phyloP scores from a whole-genome alignment of 1,139 yeast species.

The Protomyces pachydermus region DNA sequence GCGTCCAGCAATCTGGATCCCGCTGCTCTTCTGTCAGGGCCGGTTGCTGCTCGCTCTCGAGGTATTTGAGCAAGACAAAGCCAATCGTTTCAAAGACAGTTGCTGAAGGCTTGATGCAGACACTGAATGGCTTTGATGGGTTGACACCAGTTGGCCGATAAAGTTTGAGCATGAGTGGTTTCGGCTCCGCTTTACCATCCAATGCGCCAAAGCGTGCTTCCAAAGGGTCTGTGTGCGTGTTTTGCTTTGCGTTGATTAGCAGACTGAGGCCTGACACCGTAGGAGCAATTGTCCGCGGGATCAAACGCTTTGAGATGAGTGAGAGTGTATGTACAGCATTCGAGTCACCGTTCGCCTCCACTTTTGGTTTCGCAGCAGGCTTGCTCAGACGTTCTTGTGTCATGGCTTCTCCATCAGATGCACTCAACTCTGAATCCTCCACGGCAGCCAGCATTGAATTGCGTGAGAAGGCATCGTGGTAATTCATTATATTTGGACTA shows the following conservation, averaged over 20 bases:
- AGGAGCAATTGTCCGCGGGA: not conserved
- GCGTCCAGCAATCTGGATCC: constrained; percentile 44
- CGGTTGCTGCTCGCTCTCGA: constrained; percentile 38
- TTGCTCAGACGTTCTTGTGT: not conserved
- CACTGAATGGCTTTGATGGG: constrained; percentile 40
- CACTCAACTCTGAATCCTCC: not conserved
- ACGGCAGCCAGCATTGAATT: not conserved
- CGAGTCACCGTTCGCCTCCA: not conserved
- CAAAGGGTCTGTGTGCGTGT: constrained; percentile 40
- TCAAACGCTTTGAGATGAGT: not conserved
- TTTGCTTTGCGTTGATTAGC: constrained; percentile 31
- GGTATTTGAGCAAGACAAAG: constrained; percentile 41
- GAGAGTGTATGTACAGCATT: not conserved
- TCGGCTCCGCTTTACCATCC: constrained; percentile 41
- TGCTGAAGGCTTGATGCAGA: constrained; percentile 42
- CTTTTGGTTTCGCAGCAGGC: not conserved
- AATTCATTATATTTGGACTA: not conserved
- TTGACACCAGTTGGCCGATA: constrained; percentile 41
- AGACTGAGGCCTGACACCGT: constrained; percentile 28
- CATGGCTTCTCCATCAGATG: not conserved
- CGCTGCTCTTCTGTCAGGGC: constrained; percentile 35
- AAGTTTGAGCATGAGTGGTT: constrained; percentile 40
- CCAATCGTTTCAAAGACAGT: constrained; percentile 45
- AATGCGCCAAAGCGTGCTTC: constrained; percentile 43
- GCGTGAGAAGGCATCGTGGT: not conserved